A percentile compares a stretch with the other conserved stretches of the same genome.
phyloP scores from a whole-genome alignment of 331 rosid genomes.

The Acacia concinna region DNA sequence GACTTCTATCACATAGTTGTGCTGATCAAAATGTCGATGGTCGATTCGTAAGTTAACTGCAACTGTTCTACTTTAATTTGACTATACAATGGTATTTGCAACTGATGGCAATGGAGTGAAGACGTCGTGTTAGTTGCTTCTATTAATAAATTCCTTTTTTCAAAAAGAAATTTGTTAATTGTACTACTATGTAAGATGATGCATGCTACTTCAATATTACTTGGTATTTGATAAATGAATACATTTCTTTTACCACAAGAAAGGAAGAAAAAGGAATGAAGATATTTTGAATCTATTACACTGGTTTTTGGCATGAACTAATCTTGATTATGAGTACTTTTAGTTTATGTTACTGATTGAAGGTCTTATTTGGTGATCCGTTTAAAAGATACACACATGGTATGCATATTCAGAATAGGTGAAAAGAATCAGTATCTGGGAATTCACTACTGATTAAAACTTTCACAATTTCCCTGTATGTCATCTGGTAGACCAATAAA shows the following conservation, averaged over 20 bases:
- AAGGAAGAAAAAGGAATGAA: background rate
- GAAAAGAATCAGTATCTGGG: background rate
- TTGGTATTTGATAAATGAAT: background rate
- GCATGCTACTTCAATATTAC: background rate
- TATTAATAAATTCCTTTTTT: background rate
- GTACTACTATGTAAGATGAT: background rate
- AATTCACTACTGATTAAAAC: background rate
- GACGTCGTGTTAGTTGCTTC: background rate
- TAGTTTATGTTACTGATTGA: background rate
- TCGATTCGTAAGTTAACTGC: background rate
- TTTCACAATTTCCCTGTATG: background rate
- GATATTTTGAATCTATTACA: background rate
- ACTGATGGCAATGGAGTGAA: background rate
- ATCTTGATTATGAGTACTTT: background rate
- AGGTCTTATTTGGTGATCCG: background rate
- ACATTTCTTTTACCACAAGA: background rate
- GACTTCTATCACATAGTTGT: background rate
- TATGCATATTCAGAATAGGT: background rate
- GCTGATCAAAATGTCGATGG: background rate
- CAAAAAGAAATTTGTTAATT: background rate
- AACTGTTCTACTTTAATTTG: slow-evolving; percentile 2
- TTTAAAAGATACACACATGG: background rate
- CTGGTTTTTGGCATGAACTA: background rate
- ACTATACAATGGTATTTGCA: background rate
- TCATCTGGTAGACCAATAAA: background rate